Conservation (phyloP, 139 green algal species). For the Chlorella sp. region DNA sequence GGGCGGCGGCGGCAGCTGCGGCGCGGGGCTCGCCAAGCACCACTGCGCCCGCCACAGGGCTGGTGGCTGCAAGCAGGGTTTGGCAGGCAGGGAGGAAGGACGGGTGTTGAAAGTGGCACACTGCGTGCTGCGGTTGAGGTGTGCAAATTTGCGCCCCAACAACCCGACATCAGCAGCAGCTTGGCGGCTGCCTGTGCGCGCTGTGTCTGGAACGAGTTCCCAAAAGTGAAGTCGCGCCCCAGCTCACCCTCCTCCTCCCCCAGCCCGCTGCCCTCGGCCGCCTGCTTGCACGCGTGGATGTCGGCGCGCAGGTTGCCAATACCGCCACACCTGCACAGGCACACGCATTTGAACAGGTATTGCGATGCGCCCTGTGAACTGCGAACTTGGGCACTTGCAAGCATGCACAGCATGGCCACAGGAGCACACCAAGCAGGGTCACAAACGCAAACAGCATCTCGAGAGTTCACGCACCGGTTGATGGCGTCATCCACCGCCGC, state of each 20-base stretch:
- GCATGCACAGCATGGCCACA: no score
- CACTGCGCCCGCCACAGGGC: conserved; percentile 16
- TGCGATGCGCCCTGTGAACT: no score
- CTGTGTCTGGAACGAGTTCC: no score
- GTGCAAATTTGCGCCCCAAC: neutral
- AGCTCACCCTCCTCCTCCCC: conserved; percentile 21
- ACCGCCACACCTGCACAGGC: neutral
- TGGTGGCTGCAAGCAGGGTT: conserved; percentile 8
- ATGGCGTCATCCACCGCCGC: conserved; percentile 78
- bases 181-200: no score
- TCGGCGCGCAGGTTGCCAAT: conserved; percentile 81
- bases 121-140: neutral
- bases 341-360: no score
- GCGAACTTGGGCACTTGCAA: no score
- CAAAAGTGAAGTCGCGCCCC: no score
- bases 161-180: no score
- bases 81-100: neutral
- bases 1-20: conserved; percentile 52
- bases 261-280: conserved; percentile 8
- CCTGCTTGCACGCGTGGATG: conserved; percentile 68
- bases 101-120: no score
- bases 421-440: no score
- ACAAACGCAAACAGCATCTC: no score
- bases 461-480: conserved; percentile 42
- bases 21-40: conserved; percentile 19